Evolutionary conservation across 2,329 filamentous ascomycete species (phyloP).

Genomic region (Penicillium freii): DNA sequence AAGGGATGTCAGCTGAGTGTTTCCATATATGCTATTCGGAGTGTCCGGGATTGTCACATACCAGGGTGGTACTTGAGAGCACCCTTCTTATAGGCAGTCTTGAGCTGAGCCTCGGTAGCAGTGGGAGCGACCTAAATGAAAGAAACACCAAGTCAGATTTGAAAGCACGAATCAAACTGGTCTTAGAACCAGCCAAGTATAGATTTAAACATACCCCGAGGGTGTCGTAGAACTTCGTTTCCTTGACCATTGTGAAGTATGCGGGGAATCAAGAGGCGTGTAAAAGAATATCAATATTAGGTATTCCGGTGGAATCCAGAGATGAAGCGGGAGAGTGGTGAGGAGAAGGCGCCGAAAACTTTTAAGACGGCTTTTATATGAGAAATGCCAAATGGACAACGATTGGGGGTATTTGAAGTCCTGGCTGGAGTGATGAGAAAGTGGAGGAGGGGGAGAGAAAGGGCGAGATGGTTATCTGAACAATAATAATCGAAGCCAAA

Average conservation of each 20-base stretch:
- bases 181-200: neutral
- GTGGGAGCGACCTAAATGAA: conserved; percentile 66
- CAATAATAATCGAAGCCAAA: conserved; percentile 20
- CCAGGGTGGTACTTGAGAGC: conserved; percentile 85
- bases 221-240: conserved; percentile 50
- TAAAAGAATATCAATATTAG: conserved; percentile 3
- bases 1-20: neutral
- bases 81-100: conserved; percentile 91
- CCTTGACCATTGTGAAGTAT: conserved; percentile 49
- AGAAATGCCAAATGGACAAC: conserved; percentile 13
- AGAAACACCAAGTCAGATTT: conserved; percentile 29
- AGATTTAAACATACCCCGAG: conserved; percentile 43
- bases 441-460: conserved; percentile 12
- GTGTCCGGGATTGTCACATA: conserved; percentile 54
- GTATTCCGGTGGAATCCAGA: conserved; percentile 6
- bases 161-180: neutral
- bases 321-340: conserved; percentile 14
- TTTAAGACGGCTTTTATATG: conserved; percentile 2
- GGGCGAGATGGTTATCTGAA: conserved; percentile 17
- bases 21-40: conserved; percentile 14
- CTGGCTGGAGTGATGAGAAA: conserved; percentile 12
- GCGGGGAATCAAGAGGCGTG: conserved; percentile 19
- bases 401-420: conserved; percentile 8
- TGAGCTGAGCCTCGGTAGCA: conserved; percentile 81
- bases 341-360: conserved; percentile 13